Evolutionary conservation across 805 yeast genomes (phyloP).

Genomic region (Pichia thaimueangensis): DNA sequence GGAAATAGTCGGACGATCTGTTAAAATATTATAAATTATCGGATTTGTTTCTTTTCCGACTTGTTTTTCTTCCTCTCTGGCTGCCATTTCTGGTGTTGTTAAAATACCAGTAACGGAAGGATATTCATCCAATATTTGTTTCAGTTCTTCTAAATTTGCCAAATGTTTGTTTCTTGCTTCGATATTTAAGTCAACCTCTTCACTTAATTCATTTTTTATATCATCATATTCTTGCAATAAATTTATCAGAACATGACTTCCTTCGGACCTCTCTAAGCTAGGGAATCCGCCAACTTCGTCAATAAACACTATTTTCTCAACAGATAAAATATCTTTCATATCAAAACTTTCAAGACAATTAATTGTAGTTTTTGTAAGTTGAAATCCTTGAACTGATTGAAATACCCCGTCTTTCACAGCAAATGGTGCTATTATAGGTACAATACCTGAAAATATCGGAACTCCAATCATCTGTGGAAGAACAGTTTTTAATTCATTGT

Average conservation of each 20-base stretch:
- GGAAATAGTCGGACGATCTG: constrained; percentile 86
- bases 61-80: constrained; percentile 58
- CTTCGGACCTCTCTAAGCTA: constrained; percentile 68
- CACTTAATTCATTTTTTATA: constrained; percentile 4
- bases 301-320: constrained; percentile 77
- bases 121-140: constrained; percentile 42
- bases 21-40: constrained; percentile 77
- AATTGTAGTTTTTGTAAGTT: constrained; percentile 35
- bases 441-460: constrained; percentile 37
- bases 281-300: constrained; percentile 91
- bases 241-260: constrained; percentile 84
- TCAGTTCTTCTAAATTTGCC: constrained; percentile 63
- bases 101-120: constrained; percentile 69
- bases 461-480: constrained; percentile 34
- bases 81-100: constrained; percentile 75
- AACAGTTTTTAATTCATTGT: constrained; percentile 19
- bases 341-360: constrained; percentile 24
- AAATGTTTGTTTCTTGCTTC: constrained; percentile 47
- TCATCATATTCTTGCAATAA: constrained; percentile 64
- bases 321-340: constrained; percentile 35
- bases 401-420: constrained; percentile 32
- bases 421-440: constrained; percentile 63
- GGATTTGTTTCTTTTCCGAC: constrained; percentile 62
- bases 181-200: constrained; percentile 46
- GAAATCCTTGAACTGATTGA: constrained; percentile 33